Evolutionary conservation across 805 yeast species (phyloP).

Genomic region (Metschnikowia gelsemii): DNA sequence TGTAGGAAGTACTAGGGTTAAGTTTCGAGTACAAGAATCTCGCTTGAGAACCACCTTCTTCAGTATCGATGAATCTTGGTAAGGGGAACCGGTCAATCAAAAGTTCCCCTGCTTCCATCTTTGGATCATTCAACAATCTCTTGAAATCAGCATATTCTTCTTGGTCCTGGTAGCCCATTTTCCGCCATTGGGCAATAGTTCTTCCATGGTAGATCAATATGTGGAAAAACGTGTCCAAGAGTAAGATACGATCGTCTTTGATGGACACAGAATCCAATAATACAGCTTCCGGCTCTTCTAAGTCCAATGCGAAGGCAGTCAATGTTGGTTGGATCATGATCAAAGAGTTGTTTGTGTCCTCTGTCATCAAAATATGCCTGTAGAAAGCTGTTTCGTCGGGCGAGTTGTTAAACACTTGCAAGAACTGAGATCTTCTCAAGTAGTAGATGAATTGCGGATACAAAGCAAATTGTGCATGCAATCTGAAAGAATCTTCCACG

Average conservation of each 20-base stretch:
- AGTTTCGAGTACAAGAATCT: slow-evolving; percentile 92
- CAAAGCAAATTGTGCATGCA: slow-evolving; percentile 78
- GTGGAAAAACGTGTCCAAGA: slow-evolving; percentile 95
- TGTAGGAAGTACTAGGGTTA: slow-evolving; percentile 88
- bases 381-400: slow-evolving; percentile 99
- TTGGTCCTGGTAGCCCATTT: slow-evolving; percentile 88
- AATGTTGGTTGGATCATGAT: slow-evolving; percentile 98
- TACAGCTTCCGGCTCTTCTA: slow-evolving; percentile 82
- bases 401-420: slow-evolving; percentile 95
- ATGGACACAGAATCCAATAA: slow-evolving; percentile 90
- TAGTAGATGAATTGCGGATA: slow-evolving; percentile 96
- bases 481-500: slow-evolving; percentile 76
- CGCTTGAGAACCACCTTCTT: slow-evolving; percentile 98
- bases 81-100: slow-evolving; percentile 93
- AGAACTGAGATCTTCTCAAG: slow-evolving; percentile 91
- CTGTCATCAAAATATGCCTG: slow-evolving; percentile 86
- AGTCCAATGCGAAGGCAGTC: slow-evolving; percentile 73
- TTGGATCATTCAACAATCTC: slow-evolving; percentile 82
- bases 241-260: slow-evolving; percentile 79
- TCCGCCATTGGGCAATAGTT: slow-evolving; percentile 94
- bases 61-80: slow-evolving; percentile 96
- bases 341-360: slow-evolving; percentile 88
- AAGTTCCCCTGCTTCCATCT: slow-evolving; percentile 87
- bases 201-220: slow-evolving; percentile 94
- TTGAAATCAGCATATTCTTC: slow-evolving; percentile 88